phyloP scores from a whole-genome alignment of 345 rosid genomes.

The Hibiscus mutabilis region DNA sequence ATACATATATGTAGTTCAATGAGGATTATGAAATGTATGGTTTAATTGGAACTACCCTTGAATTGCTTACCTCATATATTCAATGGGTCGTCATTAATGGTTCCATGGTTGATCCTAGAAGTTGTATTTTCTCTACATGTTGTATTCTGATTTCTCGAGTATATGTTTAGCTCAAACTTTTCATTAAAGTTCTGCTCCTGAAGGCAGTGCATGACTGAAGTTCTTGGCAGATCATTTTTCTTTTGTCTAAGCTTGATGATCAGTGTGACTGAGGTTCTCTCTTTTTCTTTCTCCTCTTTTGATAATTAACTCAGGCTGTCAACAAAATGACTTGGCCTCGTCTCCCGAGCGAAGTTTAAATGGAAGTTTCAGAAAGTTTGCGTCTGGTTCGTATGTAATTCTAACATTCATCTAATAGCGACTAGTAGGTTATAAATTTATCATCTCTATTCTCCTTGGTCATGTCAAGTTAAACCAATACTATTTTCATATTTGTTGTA shows the following conservation, averaged over 20 bases:
- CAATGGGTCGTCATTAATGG: background rate
- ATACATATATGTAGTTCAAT: no score
- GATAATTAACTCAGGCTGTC: slow-evolving; percentile 29
- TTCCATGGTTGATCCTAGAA: background rate
- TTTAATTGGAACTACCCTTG: background rate
- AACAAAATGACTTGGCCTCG: slow-evolving; percentile 26
- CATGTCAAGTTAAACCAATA: background rate
- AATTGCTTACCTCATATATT: background rate
- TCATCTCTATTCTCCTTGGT: background rate
- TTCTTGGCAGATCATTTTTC: background rate
- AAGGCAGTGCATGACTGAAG: background rate
- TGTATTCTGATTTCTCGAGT: background rate
- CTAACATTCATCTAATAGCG: no score
- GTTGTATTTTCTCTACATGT: no score
- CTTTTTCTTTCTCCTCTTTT: background rate
- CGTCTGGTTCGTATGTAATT: slow-evolving; percentile 36
- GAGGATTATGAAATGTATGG: background rate
- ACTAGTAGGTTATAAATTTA: background rate
- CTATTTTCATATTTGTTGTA: background rate
- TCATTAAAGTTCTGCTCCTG: background rate
- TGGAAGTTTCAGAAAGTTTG: slow-evolving; percentile 41
- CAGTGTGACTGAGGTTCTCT: background rate
- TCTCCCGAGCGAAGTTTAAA: slow-evolving; percentile 34
- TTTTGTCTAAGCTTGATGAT: background rate
- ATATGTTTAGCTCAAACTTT: background rate